Evolutionary conservation across 768 basidiomycete genomes (phyloP).

Genomic region (Termitomyces sp.): DNA sequence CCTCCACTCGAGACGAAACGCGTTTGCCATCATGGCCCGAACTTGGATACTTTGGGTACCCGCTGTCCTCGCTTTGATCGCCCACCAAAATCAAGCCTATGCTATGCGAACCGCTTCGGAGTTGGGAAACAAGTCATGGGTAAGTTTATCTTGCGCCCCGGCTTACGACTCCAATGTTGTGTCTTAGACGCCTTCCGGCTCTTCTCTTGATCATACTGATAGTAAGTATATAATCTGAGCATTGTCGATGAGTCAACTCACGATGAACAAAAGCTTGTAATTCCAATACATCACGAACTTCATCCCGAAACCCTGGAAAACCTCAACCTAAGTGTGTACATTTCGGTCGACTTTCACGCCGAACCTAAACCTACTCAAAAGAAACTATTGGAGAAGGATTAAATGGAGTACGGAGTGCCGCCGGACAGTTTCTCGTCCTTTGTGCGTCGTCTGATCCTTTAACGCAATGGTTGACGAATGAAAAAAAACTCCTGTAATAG

Average conservation of each 20-base stretch:
- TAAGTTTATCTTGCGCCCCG: neutral
- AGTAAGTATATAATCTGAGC: neutral
- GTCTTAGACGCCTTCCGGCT: neutral
- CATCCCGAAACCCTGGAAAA: neutral
- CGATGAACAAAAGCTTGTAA: neutral
- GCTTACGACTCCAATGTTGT: neutral
- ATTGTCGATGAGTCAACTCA: neutral
- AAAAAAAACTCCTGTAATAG: neutral
- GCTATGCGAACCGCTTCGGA: neutral
- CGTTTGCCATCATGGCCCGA: neutral
- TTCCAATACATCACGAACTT: neutral
- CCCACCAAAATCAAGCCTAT: neutral
- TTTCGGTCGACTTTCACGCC: neutral
- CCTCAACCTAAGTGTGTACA: neutral
- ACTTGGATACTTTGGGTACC: neutral
- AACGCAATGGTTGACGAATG: neutral
- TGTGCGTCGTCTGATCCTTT: neutral
- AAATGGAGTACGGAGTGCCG: neutral
- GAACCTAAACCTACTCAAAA: neutral
- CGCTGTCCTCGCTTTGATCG: neutral
- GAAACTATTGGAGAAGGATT: neutral
- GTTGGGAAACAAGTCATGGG: neutral
- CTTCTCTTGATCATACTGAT: neutral
- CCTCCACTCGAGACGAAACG: neutral
- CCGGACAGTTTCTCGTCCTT: neutral